A percentile compares a stretch with the other conserved stretches of the same genome.
Conservation (phyloP, 129 eudicot species). For the Chrysanthemum lavandulifolium region DNA sequence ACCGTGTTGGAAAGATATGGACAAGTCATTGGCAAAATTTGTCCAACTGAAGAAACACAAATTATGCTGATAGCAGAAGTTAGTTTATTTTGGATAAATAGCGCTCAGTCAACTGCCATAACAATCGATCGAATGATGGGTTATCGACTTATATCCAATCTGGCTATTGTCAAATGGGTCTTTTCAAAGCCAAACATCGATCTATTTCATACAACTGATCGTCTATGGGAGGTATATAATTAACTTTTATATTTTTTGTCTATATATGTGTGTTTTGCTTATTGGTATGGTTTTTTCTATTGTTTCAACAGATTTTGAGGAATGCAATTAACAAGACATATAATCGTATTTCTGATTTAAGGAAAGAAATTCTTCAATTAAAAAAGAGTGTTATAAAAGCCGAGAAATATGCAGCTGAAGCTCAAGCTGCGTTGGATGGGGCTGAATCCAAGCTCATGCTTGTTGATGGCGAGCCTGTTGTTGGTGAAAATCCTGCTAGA, state of each 20-base stretch:
- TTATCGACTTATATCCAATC: constrained; percentile 88
- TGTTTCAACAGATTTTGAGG: constrained; percentile 58
- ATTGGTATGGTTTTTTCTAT: not conserved
- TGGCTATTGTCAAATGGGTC: constrained; percentile 95
- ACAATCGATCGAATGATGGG: constrained; percentile 97
- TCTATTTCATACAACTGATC: constrained; percentile 83
- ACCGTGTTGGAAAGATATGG: constrained; percentile 96
- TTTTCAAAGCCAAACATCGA: constrained; percentile 67
- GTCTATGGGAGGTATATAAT: constrained; percentile 84
- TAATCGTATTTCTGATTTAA: constrained; percentile 84
- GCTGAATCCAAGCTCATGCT: constrained; percentile 79
- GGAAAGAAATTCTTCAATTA: constrained; percentile 66
- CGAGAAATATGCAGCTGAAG: constrained; percentile 58
- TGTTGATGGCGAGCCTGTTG: constrained; percentile 93
- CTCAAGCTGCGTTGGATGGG: constrained; percentile 65
- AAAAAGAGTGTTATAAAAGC: constrained; percentile 59
- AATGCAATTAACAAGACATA: constrained; percentile 83
- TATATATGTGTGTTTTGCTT: not conserved
- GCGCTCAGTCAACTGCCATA: constrained; percentile 84
- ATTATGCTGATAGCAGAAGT: constrained; percentile 74
- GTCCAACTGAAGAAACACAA: constrained; percentile 82
- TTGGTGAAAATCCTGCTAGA: constrained; percentile 80
- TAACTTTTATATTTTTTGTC: not conserved
- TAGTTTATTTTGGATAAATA: constrained; percentile 75
- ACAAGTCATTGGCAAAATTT: constrained; percentile 71